phyloP scores from a whole-genome alignment of 164 flowering plant genomes.

The Litsea cubeba region DNA sequence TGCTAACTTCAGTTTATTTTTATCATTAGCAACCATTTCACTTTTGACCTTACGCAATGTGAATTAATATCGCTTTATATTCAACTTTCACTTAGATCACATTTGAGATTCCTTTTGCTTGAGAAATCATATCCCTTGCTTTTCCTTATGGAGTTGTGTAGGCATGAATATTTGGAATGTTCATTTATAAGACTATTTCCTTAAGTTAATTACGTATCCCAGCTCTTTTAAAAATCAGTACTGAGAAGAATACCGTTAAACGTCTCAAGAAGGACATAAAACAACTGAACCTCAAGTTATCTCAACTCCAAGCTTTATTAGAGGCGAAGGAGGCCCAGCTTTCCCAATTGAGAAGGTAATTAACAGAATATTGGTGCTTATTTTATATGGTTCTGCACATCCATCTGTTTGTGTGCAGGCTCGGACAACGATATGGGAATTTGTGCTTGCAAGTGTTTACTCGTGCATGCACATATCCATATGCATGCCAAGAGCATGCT shows the following conservation, averaged over 20 bases:
- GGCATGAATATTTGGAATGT: not conserved
- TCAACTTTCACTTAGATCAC: not conserved
- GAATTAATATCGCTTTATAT: not conserved
- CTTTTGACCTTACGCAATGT: not conserved
- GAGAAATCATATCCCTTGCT: not conserved
- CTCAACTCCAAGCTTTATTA: conserved; percentile 74
- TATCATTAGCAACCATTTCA: not conserved
- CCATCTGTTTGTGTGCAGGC: not conserved
- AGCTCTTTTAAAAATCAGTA: conserved; percentile 74
- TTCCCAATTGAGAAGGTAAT: conserved; percentile 51
- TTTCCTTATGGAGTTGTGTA: not conserved
- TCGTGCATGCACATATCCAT: not conserved
- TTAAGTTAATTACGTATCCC: conserved; percentile 75
- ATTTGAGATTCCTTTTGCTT: not conserved
- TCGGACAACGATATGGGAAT: not conserved
- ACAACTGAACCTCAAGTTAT: conserved; percentile 64
- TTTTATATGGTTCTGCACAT: not conserved
- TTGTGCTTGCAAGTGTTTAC: not conserved
- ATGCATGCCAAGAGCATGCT: not conserved
- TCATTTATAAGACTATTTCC: conserved; percentile 22
- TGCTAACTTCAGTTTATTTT: not conserved
- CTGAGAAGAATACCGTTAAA: conserved; percentile 64
- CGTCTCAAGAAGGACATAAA: conserved; percentile 75
- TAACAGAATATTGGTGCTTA: not conserved
- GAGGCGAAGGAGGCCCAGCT: conserved; percentile 77